A percentile compares a stretch with the other conserved stretches of the same genome.
Conservation (phyloP, 1,284 basidiomycete species). For the Ganoderma sinense region DNA sequence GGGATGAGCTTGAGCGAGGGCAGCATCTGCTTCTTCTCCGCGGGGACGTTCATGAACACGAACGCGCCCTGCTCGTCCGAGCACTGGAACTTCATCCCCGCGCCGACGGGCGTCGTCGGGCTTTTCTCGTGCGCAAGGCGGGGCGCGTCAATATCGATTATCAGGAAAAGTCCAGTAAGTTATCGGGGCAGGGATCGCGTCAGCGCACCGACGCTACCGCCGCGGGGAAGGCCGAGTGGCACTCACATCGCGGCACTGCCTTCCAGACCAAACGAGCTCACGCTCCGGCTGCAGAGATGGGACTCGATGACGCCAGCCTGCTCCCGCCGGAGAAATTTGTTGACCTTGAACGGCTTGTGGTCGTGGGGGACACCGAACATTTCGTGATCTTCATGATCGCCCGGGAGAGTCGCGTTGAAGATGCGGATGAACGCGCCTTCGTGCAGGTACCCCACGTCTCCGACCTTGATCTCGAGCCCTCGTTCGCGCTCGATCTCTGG, state of each 20-base stretch:
- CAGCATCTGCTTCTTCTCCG: slow-evolving; percentile 21
- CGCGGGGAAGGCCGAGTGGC: background rate
- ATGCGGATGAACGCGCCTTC: slow-evolving; percentile 40
- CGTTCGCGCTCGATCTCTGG: slow-evolving; percentile 24
- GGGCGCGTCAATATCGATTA: no score
- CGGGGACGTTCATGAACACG: slow-evolving; percentile 27
- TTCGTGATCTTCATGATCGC: slow-evolving; percentile 29
- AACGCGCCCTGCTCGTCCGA: slow-evolving; percentile 33
- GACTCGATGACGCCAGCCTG: slow-evolving; percentile 11
- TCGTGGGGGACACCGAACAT: slow-evolving; percentile 26
- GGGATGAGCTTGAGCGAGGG: slow-evolving; percentile 18
- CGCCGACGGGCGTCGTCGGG: slow-evolving; percentile 18
- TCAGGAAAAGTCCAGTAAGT: no score
- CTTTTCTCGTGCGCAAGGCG: background rate
- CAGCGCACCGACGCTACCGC: background rate
- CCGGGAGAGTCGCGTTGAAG: slow-evolving; percentile 38
- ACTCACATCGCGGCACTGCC: slow-evolving; percentile 17
- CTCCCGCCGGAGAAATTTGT: background rate
- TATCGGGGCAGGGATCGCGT: background rate
- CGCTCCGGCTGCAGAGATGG: slow-evolving; percentile 16
- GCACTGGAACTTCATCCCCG: slow-evolving; percentile 29
- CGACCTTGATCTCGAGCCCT: slow-evolving; percentile 32
- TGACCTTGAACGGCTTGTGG: slow-evolving; percentile 23
- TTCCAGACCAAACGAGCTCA: slow-evolving; percentile 11
- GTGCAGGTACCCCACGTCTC: slow-evolving; percentile 39